Conservation (phyloP, 768 basidiomycete genomes). For the Leucocoprinus leucothites region DNA sequence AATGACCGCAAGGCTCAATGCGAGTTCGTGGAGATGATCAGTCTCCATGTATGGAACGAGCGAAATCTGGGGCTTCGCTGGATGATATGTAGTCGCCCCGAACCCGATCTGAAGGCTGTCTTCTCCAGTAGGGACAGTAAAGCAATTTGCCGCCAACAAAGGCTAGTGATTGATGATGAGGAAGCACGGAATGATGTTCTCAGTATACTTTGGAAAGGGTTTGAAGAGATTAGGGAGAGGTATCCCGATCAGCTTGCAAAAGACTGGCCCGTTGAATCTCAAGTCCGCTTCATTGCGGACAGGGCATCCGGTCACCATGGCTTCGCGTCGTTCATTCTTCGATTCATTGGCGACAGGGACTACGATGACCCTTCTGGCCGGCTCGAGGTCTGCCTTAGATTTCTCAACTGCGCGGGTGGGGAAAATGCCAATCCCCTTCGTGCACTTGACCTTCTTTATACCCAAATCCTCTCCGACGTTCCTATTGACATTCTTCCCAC, state of each 20-base stretch:
- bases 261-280: background rate
- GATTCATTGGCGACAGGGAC: too few relatives aligned
- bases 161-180: background rate
- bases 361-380: background rate
- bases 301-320: background rate
- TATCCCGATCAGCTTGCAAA: background rate
- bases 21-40: background rate
- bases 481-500: background rate
- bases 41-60: background rate
- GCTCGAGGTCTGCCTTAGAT: background rate
- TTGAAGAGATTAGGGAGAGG: background rate
- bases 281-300: background rate
- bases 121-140: background rate
- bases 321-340: background rate
- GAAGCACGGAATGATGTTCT: too few relatives aligned
- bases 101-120: background rate
- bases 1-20: background rate
- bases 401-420: background rate
- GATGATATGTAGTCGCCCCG: background rate
- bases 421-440: too few relatives aligned
- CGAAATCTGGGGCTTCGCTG: background rate
- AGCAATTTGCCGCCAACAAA: background rate
- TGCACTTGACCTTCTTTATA: too few relatives aligned
- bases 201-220: background rate
- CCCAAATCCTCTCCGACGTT: too few relatives aligned